Percentiles rank a stretch among this genome's conserved stretches.
Evolutionary conservation across 2,329 filamentous ascomycete genomes (phyloP).

Genomic region (Sarocladium strictum): DNA sequence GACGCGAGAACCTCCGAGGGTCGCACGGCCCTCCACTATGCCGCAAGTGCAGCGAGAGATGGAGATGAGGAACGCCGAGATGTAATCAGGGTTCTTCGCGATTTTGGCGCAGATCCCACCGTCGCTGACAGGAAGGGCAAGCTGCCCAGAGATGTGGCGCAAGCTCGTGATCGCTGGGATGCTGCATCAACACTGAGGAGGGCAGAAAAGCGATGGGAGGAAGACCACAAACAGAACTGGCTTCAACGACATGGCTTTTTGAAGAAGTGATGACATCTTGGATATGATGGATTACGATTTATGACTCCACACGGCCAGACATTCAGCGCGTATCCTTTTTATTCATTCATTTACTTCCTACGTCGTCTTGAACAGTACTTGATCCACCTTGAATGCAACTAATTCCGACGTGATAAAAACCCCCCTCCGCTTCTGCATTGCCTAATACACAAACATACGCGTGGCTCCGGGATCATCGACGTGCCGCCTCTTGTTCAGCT

Average conservation of each 20-base stretch:
- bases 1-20: slow-evolving; percentile 23
- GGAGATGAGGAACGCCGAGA: slow-evolving; percentile 25
- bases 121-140: slow-evolving; percentile 20
- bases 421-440: background rate
- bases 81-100: slow-evolving; percentile 22
- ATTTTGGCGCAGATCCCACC: slow-evolving; percentile 24
- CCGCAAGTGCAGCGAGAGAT: slow-evolving; percentile 22
- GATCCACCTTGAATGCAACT: too few species aligned
- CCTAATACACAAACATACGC: background rate
- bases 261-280: slow-evolving; percentile 14
- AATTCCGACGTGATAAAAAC: too few species aligned
- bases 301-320: background rate
- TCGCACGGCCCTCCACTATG: slow-evolving; percentile 26
- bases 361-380: too few species aligned
- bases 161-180: slow-evolving; percentile 26
- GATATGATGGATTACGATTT: slow-evolving; percentile 7
- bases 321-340: background rate
- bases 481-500: slow-evolving; percentile 1
- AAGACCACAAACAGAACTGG: slow-evolving; percentile 23
- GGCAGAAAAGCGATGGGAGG: slow-evolving; percentile 27
- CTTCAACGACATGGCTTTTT: slow-evolving; percentile 21
- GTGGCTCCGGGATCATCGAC: background rate
- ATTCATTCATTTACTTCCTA: background rate
- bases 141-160: slow-evolving; percentile 24
- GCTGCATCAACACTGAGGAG: slow-evolving; percentile 25